Base-by-base conservation (phyloP, 768 basidiomycete genomes). In the Saitozyma podzolica region DNA sequence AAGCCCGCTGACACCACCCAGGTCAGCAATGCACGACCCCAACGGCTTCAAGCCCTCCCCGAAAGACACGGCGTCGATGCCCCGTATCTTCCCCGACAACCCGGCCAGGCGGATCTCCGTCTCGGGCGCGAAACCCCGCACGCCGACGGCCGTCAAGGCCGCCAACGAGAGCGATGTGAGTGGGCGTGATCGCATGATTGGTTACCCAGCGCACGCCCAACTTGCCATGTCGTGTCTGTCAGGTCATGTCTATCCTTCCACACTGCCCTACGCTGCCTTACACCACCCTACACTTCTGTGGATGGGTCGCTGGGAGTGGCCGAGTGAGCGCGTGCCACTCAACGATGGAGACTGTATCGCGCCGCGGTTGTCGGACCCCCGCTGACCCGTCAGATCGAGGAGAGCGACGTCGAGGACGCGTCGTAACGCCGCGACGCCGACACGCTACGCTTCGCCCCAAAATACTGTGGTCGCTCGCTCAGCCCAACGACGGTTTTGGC, bases 111-210 rank as follows among this genome's bases (percentile, higher is more conserved):
- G 76, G 49, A 66, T 69, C 43, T 64, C 66, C 6, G 42, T 62
- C 16, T 63, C 63, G 9, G 59, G 55, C n/a, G 60, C 54, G 17
- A 71, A 61, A 40, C 53, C 66, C 14, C 29, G 54, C 29, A 41
- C 53, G 45, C 48, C 63, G 8, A 47, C 42, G 53, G 62, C 58
- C 63, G 64, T 68, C 50, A 73, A 73, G 66, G 60, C 61, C 41
- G 73, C 73, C 8, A 72, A 73, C 53, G 77, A 78, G 63, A 72
- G 71, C 48, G 78, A 80, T 65, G 78, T 78, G 66, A 69, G 73
- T 71, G 13, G 57, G 10, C 29, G 40, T 60, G 41, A 4, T 20
- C 8, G 20, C 8, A 54, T 17, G 39, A 9, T 29, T 29, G 2
- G 2, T 29, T 29, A 5, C 29, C 29, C 29, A 29, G 29, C 29